A percentile compares a stretch with the other conserved stretches of the same genome.
Conservation (phyloP, 176 grass and related monocot species). For the Zea mays region DNA sequence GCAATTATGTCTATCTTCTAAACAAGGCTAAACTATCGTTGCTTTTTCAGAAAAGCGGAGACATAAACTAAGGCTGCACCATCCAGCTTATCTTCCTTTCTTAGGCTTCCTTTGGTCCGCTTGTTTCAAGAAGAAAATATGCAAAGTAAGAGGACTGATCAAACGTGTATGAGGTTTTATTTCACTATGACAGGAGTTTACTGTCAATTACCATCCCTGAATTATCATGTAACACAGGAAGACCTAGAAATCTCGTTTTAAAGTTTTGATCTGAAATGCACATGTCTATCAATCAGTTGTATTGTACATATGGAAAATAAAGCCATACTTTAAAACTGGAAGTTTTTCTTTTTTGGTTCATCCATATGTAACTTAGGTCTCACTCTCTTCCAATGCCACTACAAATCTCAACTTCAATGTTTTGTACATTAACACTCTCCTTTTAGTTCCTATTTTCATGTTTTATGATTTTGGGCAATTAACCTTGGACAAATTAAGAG, state of each 20-base stretch:
- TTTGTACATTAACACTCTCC: not conserved
- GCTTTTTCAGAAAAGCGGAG: conserved; percentile 63
- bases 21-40: conserved; percentile 22
- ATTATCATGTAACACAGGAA: not conserved
- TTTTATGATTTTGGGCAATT: not conserved
- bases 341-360: not conserved
- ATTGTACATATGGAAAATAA: conserved; percentile 5
- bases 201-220: not conserved
- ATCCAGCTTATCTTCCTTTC: conserved; percentile 55
- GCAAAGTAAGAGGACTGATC: conserved; percentile 41
- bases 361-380: not conserved
- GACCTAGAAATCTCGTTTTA: not conserved
- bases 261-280: not conserved
- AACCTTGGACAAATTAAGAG: conserved; percentile 3
- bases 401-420: not conserved
- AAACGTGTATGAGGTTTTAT: conserved; percentile 20
- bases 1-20: conserved; percentile 17
- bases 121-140: conserved; percentile 61
- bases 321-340: not conserved
- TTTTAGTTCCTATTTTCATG: conserved; percentile 4
- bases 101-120: conserved; percentile 61
- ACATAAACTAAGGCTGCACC: conserved; percentile 24
- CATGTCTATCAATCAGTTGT: not conserved
- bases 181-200: not conserved
- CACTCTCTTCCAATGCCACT: no score